These are phyloP conservation scores for Penicillium nucicola DNA, from an alignment of 495 filamentous ascomycete genomes.

Conservation along the genomic window DNA sequence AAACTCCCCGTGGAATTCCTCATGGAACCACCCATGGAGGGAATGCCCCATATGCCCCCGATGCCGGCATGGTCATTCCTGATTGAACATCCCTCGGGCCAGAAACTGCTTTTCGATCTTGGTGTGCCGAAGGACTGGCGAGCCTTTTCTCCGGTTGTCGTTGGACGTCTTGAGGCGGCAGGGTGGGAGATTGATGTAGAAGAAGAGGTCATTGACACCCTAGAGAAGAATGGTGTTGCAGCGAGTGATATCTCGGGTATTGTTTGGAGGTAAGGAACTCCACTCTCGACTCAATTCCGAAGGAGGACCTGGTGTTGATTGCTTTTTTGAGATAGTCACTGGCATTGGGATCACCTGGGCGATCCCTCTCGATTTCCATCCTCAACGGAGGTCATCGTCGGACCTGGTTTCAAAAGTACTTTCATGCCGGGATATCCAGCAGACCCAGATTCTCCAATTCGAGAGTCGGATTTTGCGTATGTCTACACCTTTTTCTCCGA, in stretches of 20 bases:
- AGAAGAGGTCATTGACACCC: slow-evolving; percentile 48
- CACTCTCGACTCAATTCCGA: neutral
- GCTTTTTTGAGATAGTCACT: slow-evolving; percentile 32
- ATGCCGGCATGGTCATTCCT: slow-evolving; percentile 53
- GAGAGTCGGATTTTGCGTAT: slow-evolving; percentile 43
- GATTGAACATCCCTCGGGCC: slow-evolving; percentile 46
- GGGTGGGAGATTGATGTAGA: slow-evolving; percentile 34
- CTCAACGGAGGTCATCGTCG: slow-evolving; percentile 51
- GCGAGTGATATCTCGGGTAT: slow-evolving; percentile 50
- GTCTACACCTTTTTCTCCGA: slow-evolving; percentile 14
- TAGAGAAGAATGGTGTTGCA: slow-evolving; percentile 44
- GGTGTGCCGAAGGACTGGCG: slow-evolving; percentile 52
- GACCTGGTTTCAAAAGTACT: slow-evolving; percentile 49
- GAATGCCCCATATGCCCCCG: slow-evolving; percentile 32
- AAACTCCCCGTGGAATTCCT: slow-evolving; percentile 30
- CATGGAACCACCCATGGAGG: slow-evolving; percentile 40
- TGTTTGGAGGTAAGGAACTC: slow-evolving; percentile 42
- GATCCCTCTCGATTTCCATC: slow-evolving; percentile 50
- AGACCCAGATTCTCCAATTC: slow-evolving; percentile 33
- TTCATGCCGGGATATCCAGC: slow-evolving; percentile 51
- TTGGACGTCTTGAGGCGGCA: slow-evolving; percentile 14
- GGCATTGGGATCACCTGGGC: slow-evolving; percentile 61
- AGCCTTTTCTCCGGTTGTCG: slow-evolving; percentile 37
- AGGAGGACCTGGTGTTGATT: neutral
- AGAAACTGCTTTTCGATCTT: slow-evolving; percentile 56